A percentile compares a stretch with the other conserved stretches of the same genome.
phyloP scores from a whole-genome alignment of 257 asterid genomes.

The Pogostemon cablin region DNA sequence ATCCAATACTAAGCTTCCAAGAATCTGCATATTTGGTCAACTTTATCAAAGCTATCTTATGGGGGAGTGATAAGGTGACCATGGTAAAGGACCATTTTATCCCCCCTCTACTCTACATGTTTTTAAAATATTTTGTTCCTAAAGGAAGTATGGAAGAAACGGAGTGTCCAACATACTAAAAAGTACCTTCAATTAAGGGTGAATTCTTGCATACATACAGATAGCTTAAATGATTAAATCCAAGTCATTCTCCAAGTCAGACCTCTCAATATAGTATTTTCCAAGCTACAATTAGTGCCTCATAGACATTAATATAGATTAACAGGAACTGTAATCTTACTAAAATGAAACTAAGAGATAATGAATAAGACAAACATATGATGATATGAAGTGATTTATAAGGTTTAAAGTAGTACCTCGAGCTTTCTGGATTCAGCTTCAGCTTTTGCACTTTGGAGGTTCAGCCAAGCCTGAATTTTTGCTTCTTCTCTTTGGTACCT shows the following conservation, averaged over 20 bases:
- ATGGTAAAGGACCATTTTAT: slow-evolving; percentile 22
- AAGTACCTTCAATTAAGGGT: background rate
- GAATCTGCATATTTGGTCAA: slow-evolving; percentile 41
- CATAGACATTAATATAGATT: background rate
- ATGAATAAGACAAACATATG: background rate
- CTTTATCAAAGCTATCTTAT: slow-evolving; percentile 27
- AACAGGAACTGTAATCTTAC: background rate
- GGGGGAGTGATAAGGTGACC: background rate
- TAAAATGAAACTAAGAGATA: background rate
- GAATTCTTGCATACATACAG: too few species aligned
- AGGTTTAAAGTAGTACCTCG: slow-evolving; percentile 58
- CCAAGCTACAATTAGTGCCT: too few species aligned
- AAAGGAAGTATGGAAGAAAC: too few species aligned
- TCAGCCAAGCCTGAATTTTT: slow-evolving; percentile 95
- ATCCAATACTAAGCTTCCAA: slow-evolving; percentile 44
- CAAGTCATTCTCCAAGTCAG: background rate
- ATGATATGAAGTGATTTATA: background rate
- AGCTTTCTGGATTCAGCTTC: slow-evolving; percentile 99
- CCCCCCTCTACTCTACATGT: background rate
- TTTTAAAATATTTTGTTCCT: background rate
- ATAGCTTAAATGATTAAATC: too few species aligned
- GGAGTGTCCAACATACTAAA: background rate
- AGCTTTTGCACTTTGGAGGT: slow-evolving; percentile 92
- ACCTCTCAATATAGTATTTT: too few species aligned
- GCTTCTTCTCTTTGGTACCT: slow-evolving; percentile 99